phyloP scores from a whole-genome alignment of 345 rosid genomes.

The Populus euphratica region DNA sequence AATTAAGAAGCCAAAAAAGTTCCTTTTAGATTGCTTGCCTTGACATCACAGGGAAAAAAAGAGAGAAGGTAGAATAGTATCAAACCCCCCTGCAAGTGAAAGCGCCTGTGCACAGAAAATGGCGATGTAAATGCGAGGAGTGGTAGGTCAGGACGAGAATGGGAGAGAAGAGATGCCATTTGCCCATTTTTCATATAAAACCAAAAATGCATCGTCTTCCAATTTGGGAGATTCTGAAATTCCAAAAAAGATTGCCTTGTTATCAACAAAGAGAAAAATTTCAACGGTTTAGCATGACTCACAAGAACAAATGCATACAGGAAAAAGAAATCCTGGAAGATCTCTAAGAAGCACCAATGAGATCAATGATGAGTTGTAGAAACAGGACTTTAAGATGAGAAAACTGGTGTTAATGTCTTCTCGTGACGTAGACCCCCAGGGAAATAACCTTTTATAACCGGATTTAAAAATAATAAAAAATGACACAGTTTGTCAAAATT shows the following conservation, averaged over 20 bases:
- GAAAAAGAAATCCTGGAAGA: too few species aligned
- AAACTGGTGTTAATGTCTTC: neutral
- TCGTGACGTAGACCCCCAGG: neutral
- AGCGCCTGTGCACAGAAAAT: constrained; percentile 70
- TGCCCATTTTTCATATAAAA: constrained; percentile 79
- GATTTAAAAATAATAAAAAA: too few species aligned
- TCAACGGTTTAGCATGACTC: too few species aligned
- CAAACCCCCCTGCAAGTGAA: constrained; percentile 92
- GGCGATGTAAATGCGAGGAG: constrained; percentile 82
- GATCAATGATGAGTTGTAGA: neutral
- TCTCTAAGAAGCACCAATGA: too few species aligned
- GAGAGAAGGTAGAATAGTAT: constrained; percentile 66
- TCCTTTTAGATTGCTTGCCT: constrained; percentile 87
- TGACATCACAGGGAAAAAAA: constrained; percentile 77
- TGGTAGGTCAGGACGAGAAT: constrained; percentile 94
- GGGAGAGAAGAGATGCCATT: constrained; percentile 85
- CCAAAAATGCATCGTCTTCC: constrained; percentile 83
- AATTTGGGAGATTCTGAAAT: constrained; percentile 69
- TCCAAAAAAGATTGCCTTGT: neutral
- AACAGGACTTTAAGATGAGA: neutral
- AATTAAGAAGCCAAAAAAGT: constrained; percentile 79
- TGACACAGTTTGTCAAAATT: too few species aligned
- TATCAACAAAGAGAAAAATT: too few species aligned
- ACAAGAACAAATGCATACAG: too few species aligned
- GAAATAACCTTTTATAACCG: neutral